Base-by-base conservation (phyloP, 352 stramenopile genomes). In the Halophytophthora polymorphica region DNA sequence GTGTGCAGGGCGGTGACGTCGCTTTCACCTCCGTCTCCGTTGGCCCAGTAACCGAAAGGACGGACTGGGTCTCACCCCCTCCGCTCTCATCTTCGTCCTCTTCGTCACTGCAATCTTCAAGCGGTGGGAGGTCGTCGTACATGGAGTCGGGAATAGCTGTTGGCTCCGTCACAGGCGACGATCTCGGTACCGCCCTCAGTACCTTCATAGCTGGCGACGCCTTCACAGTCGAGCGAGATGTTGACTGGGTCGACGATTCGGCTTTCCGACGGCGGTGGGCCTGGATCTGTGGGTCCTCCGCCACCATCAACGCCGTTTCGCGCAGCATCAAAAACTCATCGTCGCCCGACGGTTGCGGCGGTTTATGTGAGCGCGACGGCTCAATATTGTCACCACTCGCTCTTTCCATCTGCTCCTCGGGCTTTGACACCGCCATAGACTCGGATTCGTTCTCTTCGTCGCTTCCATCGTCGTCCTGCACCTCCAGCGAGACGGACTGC, bases 221-320 rank as follows among this genome's bases (percentile, higher is more conserved):
- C 25, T 31, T 31, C 8, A 31, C 25, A 10, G 3, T 10, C 34
- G 48, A 33, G 28, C 17, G 35, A 18, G 31, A 8, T 43, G 22
- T 1, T 21, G 37, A 4, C 39, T 42, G 13, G 15, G 52, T 21
- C 21, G n/a, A n/a, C n/a, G n/a, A n/a, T 38, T 61, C 51, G 15
- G 34, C 6, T 17, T 55, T 19, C 18, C 34, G 57, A 23, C 45
- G 35, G 48, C 21, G 17, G 29, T 47, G 33, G 34, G 56, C 50
- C 6, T 64, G 45, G 7, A 72, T 34, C 13, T 85, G 62, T 11
- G 81, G 73, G 25, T 91, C 78, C 21, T 89, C 76, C 21, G 62
- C 58, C 17, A 88, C 74, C 74, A 89, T 89, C 18, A 81, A n/a
- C 13, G 77, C 72, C 3, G 65, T 86, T 50, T 91, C 77, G 18